These are phyloP conservation scores for Thermothelomyces thermophilus DNA, from an alignment of 2,329 filamentous ascomycete species.

Conservation along the genomic window DNA sequence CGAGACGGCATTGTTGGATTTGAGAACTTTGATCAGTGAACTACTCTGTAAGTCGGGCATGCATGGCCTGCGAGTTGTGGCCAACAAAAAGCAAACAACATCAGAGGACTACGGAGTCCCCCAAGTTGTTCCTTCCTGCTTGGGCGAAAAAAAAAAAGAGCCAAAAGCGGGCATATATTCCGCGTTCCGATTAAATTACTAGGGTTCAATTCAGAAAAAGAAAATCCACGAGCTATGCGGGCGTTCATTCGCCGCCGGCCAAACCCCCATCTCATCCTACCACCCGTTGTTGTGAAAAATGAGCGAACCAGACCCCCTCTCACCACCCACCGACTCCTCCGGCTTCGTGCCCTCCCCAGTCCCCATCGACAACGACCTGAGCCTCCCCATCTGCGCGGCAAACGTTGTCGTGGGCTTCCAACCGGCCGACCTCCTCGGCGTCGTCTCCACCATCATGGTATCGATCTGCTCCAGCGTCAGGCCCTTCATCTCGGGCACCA, in stretches of 20 bases:
- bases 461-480: slow-evolving; percentile 29
- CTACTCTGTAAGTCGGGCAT: too few relatives aligned
- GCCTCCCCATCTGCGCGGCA: slow-evolving; percentile 25
- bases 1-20: too few relatives aligned
- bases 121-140: too few relatives aligned
- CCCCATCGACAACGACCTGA: slow-evolving; percentile 7
- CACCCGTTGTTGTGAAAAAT: neutral
- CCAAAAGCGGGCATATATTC: too few relatives aligned
- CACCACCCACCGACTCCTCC: neutral
- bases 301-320: neutral
- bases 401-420: slow-evolving; percentile 26
- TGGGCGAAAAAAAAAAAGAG: too few relatives aligned
- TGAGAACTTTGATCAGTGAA: too few relatives aligned
- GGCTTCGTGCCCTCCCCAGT: neutral
- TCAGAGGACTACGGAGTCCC: too few relatives aligned
- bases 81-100: too few relatives aligned
- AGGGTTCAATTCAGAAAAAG: too few relatives aligned
- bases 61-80: too few relatives aligned
- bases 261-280: neutral
- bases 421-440: slow-evolving; percentile 20
- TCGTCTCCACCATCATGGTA: slow-evolving; percentile 27
- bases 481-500: slow-evolving; percentile 29
- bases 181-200: too few relatives aligned
- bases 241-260: neutral
- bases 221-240: too few relatives aligned